Evolutionary conservation across 2,329 filamentous ascomycete genomes (phyloP), one percentile per base, ranked within the genome.

Genomic region (Penicillium brasilianum): DNA sequence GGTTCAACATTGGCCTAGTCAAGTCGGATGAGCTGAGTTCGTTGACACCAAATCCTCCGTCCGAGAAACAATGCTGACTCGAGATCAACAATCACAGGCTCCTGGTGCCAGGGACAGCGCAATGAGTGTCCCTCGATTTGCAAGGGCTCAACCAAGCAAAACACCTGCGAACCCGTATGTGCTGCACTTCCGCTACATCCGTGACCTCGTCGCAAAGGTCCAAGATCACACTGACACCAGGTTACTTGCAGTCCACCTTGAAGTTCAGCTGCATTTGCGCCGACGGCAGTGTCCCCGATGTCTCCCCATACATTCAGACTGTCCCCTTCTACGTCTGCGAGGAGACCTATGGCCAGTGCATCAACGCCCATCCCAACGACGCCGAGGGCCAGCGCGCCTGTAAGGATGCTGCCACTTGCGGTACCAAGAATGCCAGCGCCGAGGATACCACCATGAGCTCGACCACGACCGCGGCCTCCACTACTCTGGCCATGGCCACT

Each of bases 81-180:
- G 28, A 25, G 4, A 20, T 36, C 43, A 28, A 37, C 30, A 13
- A 18, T 36, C 16, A 53, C 61, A 84, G 82, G 72, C 63, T 69
- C 77, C 59, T 89, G 86, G 86, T 90, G 88, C 73, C 74, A 76
- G 57, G 85, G 81, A 64, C 79, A 89, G 77, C 76, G 77, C 62
- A 86, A 87, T 76, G 82, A 82, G 48, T 90, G 88, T 78, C 85
- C 84, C 16, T 72, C 81, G 60, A 81, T 89, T 65, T 90, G 88
- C 77, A 81, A 81, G 63, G 81, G 82, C 64, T 71, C 74, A 64
- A 76, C 80, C 66, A 76, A 72, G 63, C 69, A 71, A 64, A 88
- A 88, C 78, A 75, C 71, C 52, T 90, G 88, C 73, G 80, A 86
- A 64, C 48, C 77, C 37, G 87, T 90, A 82, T 73, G 85, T 77